Evolutionary conservation across 1,284 basidiomycete genomes (phyloP).

Genomic region (Dichomitus squalens): DNA sequence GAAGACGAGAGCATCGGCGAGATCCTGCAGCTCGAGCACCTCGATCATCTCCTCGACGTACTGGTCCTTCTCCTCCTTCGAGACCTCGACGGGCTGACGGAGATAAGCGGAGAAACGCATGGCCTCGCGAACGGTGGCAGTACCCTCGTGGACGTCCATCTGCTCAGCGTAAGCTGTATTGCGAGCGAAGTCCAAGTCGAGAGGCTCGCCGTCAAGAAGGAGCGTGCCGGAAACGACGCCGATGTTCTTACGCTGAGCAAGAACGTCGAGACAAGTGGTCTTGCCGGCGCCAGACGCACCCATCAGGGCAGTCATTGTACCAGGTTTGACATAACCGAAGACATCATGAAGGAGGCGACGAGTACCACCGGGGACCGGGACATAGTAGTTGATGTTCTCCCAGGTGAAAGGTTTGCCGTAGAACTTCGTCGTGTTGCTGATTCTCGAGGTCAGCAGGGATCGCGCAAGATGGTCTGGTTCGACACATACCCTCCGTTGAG

Average conservation of each 20-base stretch:
- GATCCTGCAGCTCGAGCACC: conserved; percentile 66
- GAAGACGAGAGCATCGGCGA: conserved; percentile 65
- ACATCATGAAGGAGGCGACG: conserved; percentile 81
- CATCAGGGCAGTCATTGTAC: conserved; percentile 79
- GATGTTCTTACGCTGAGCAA: conserved; percentile 87
- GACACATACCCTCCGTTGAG: conserved; percentile 26
- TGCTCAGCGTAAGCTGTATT: conserved; percentile 81
- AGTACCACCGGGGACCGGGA: conserved; percentile 72
- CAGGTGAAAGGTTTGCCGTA: conserved; percentile 67
- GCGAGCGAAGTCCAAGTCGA: conserved; percentile 78
- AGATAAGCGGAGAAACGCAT: conserved; percentile 89
- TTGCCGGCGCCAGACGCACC: conserved; percentile 82
- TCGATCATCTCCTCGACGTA: conserved; percentile 82
- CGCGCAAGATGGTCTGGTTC: not conserved
- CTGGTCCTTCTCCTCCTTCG: conserved; percentile 78
- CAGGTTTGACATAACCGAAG: conserved; percentile 89
- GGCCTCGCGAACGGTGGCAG: conserved; percentile 87
- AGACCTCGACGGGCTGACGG: conserved; percentile 77
- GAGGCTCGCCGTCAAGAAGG: conserved; percentile 77
- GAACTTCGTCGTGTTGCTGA: conserved; percentile 17
- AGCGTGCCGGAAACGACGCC: conserved; percentile 84
- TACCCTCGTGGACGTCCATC: conserved; percentile 88
- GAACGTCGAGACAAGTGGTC: conserved; percentile 85
- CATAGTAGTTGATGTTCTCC: conserved; percentile 73
- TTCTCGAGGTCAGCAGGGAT: not conserved